phyloP scores from a whole-genome alignment of 345 rosid species.

The Eucalyptus melliodora region DNA sequence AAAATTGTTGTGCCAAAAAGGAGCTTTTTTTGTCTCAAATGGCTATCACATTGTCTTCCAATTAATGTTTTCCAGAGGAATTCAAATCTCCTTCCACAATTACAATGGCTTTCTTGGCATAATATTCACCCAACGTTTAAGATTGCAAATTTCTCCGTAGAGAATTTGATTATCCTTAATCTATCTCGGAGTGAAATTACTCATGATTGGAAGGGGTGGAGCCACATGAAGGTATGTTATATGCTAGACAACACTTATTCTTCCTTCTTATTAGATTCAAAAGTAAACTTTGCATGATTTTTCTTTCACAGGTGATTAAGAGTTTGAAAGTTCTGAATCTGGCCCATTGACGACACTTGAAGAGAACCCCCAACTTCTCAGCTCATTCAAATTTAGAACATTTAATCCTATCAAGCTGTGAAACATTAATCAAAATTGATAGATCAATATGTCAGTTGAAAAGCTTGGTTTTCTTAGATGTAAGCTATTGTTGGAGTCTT shows the following conservation, averaged over 20 bases:
- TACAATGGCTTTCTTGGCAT: neutral
- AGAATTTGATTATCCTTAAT: neutral
- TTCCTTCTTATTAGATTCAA: neutral
- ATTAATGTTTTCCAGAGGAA: neutral
- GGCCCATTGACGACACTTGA: neutral
- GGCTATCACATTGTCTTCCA: neutral
- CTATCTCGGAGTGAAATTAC: neutral
- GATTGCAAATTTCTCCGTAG: neutral
- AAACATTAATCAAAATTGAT: neutral
- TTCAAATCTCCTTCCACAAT: neutral
- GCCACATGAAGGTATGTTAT: neutral
- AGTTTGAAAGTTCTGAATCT: neutral
- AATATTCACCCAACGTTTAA: neutral
- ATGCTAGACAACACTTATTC: neutral
- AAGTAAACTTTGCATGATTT: neutral
- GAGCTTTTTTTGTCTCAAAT: neutral
- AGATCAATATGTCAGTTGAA: neutral
- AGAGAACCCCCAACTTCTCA: neutral
- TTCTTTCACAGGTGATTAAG: neutral
- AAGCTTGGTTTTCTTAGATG: neutral
- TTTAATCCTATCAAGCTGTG: neutral
- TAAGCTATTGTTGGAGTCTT: neutral
- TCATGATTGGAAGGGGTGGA: neutral
- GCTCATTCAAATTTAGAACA: neutral
- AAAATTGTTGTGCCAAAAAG: too few species aligned